Conservation (phyloP, 352 stramenopile species). For the Sclerospora graminicola region DNA sequence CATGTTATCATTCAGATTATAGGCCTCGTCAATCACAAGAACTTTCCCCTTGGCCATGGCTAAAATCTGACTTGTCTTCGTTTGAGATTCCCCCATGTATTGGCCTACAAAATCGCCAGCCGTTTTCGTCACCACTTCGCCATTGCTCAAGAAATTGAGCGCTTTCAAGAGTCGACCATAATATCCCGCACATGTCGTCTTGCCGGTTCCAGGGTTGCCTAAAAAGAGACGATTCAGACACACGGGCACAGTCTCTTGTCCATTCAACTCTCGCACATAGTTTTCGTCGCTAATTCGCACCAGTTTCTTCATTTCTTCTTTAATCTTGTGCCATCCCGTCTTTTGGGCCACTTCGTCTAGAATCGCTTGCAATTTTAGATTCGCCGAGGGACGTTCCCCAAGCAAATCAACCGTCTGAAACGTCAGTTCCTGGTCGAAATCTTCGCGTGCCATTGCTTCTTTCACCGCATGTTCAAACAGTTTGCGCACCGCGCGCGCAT, state of each 20-base stretch:
- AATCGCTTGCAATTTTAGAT: slow-evolving; percentile 50
- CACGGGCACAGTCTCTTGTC: slow-evolving; percentile 43
- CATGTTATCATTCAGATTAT: slow-evolving; percentile 72
- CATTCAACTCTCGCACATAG: slow-evolving; percentile 74
- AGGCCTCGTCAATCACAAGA: slow-evolving; percentile 91
- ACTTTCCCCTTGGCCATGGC: slow-evolving; percentile 82
- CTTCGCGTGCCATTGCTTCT: slow-evolving; percentile 53
- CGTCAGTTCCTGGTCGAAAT: slow-evolving; percentile 46
- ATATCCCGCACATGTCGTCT: slow-evolving; percentile 86
- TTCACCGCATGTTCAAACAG: slow-evolving; percentile 57
- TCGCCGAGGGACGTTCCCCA: slow-evolving; percentile 63
- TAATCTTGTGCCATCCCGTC: slow-evolving; percentile 73
- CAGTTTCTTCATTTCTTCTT: slow-evolving; percentile 64
- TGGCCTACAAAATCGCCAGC: slow-evolving; percentile 81
- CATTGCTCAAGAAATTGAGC: slow-evolving; percentile 85
- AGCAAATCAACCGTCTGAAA: slow-evolving; percentile 65
- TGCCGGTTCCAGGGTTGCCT: slow-evolving; percentile 87
- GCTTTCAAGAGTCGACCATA: slow-evolving; percentile 84
- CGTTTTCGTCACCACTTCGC: slow-evolving; percentile 83
- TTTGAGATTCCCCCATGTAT: slow-evolving; percentile 78
- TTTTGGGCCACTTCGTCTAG: slow-evolving; percentile 55
- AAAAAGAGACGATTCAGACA: slow-evolving; percentile 86
- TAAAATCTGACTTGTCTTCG: slow-evolving; percentile 79
- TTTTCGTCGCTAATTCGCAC: slow-evolving; percentile 71
- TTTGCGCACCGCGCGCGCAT: slow-evolving; percentile 70